Evolutionary conservation across 129 eudicot genomes (phyloP), one percentile per base, ranked within the genome.

Genomic region (Dittrichia graveolens): DNA sequence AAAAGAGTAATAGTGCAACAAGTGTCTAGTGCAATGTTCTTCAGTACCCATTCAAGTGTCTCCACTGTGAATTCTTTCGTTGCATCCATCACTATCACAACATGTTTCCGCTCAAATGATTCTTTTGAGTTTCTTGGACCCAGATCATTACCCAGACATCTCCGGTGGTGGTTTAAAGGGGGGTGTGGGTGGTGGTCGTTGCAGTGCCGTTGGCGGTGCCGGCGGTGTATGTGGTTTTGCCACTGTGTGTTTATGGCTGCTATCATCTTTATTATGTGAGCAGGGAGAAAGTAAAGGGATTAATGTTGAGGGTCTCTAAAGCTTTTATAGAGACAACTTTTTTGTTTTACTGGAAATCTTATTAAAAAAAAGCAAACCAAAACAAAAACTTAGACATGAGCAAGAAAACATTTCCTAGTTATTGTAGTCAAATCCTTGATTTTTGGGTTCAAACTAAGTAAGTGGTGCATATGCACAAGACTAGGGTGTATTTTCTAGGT

Each of bases 51-150:
- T 64, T 84, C 85, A 10, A 90, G 75, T 0, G 87, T 71, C 55
- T 79, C 84, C 3, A 79, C 75, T 3, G 93, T 80, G 57, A 85
- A 82, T 18, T 87, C 88, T 64, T 83, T 76, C 0, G 77, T 65
- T 0, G 81, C 89, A 50, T 90, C 83, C 90, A 87, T 87, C 14
- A 90, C 96, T 40, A 90, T 72, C 40, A 87, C 85, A 13, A 90
- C 81, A 14, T 84, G 84, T 34, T 87, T 85, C 3, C 55, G 54
- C 37, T 82, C 67, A 6, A 43, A 49, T 5, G 85, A 14, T 18
- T 75, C 82, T 3, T 45, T 77, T 0, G 89, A 66, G 50, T 61
- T 68, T 14, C 44, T 55, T 7, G 66, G 75, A 14, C 80, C 65
- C 44, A 85, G 53, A 71, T 84, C 83, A 13, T 14, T 55, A 4